Conservation (phyloP, 345 rosid species). For the Lenwebbia sp. region DNA sequence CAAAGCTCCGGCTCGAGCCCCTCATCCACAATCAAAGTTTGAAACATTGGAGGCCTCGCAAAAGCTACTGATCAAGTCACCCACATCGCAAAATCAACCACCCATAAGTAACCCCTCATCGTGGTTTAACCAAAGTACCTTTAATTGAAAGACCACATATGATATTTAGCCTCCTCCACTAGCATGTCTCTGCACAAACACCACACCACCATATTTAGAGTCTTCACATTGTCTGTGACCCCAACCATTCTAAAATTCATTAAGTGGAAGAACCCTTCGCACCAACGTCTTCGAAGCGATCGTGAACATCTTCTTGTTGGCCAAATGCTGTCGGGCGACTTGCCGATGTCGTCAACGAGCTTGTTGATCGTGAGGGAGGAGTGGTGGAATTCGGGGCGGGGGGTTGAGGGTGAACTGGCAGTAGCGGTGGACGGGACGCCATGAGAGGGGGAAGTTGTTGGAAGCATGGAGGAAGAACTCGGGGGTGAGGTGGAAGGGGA, state of each 20-base stretch:
- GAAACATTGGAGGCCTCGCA: constrained; percentile 75
- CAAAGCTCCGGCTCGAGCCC: constrained; percentile 40
- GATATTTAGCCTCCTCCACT: constrained; percentile 52
- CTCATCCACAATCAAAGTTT: constrained; percentile 70
- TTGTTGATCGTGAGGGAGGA: constrained; percentile 52
- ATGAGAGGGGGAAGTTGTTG: constrained; percentile 66
- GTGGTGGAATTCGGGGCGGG: constrained; percentile 25
- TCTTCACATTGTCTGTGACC: constrained; percentile 23
- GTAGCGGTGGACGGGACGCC: constrained; percentile 78
- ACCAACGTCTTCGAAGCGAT: constrained; percentile 47
- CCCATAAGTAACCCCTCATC: constrained; percentile 41
- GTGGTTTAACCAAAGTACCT: constrained; percentile 31
- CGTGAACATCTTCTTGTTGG: constrained; percentile 52
- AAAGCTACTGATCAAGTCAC: constrained; percentile 18
- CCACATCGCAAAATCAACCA: constrained; percentile 18
- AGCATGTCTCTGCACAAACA: constrained; percentile 39
- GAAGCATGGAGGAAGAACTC: constrained; percentile 89
- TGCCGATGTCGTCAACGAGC: constrained; percentile 48
- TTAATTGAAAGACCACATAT: constrained; percentile 37
- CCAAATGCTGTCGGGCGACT: constrained; percentile 40
- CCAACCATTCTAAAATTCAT: constrained; percentile 48
- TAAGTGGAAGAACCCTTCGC: constrained; percentile 45
- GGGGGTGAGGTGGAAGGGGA: constrained; percentile 23
- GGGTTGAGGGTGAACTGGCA: constrained; percentile 45
- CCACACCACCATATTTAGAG: constrained; percentile 42